These are phyloP conservation scores for Penicillium sp. DNA, from an alignment of 2,329 filamentous ascomycete genomes.

Conservation along the genomic window DNA sequence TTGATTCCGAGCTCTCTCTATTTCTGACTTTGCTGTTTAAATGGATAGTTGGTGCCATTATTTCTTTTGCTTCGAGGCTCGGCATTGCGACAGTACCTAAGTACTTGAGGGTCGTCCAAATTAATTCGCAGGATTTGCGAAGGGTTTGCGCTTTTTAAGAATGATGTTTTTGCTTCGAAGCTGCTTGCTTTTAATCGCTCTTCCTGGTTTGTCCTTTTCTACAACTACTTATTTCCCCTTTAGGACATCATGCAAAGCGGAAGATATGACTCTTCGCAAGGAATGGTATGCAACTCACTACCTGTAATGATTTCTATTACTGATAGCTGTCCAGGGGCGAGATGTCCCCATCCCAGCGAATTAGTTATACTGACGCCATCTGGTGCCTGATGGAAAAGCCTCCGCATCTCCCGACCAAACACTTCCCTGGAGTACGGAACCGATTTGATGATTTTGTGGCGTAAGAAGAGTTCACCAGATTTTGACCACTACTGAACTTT, in stretches of 20 bases:
- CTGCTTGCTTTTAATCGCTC: no score
- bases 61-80: no score
- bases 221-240: no score
- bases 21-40: no score
- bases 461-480: slow-evolving; percentile 8
- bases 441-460: slow-evolving; percentile 28
- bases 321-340: slow-evolving; percentile 14
- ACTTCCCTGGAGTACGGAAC: slow-evolving; percentile 23
- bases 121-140: no score
- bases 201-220: no score
- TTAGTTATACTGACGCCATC: slow-evolving; percentile 23
- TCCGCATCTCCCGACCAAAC: slow-evolving; percentile 13
- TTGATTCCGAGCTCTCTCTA: no score
- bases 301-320: neutral
- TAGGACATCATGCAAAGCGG: neutral
- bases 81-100: no score
- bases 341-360: slow-evolving; percentile 15
- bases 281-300: slow-evolving; percentile 11
- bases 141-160: no score
- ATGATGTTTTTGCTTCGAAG: no score
- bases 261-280: slow-evolving; percentile 4
- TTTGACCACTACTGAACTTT: neutral
- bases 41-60: no score
- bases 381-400: slow-evolving; percentile 20
- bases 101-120: no score